Evolutionary conservation across 1,284 basidiomycete species (phyloP), one percentile per base, ranked within the genome.

Genomic region (Irpex sp.): DNA sequence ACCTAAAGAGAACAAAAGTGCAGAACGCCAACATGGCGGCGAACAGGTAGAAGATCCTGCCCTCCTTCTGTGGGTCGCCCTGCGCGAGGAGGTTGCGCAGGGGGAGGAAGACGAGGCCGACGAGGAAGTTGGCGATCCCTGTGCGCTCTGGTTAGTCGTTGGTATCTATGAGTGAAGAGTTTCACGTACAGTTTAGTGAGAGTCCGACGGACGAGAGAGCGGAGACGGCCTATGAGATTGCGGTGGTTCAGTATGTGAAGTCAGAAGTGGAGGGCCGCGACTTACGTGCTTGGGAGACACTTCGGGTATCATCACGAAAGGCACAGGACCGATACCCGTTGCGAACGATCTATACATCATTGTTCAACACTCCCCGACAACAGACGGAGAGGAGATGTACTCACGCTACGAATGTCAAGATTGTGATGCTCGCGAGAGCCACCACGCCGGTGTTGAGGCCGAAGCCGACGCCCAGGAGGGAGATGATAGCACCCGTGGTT

Each of bases 301-400:
- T 72, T 98, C 95, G n/a, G 94, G 88, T 36, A 97, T 88, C 75
- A 97, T 90, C 50, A 98, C 87, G 72, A 95, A 97, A 0, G 95
- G 95, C 39, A 97, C 79, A 0, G 95, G 95, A 0, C 95, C 95
- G n/a, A 97, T 81, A 1, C 95, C 95, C 46, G 93, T 78, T 0
- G 93, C 91, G 73, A 97, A 98, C 0, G 91, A 91, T 72, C 92
- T 93, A 56, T 3, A 33, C 21, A 46, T 2, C 31, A 31, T 26
- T 15, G 21, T n/a, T 15, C 17, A 55, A 19, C 33, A 15, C 13
- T 58, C 61, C 7, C 61, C 58, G n/a, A 47, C 47, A 36, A 33
- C 13, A n/a, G 15, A 63, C 49, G 13, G 8, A 39, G 15, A 39
- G 60, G 26, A 56, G n/a, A 21, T 8, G n/a, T 9, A 78, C 85